phyloP scores from a whole-genome alignment of 169 alveolate genomes.

The Plasmodium coatneyi region DNA sequence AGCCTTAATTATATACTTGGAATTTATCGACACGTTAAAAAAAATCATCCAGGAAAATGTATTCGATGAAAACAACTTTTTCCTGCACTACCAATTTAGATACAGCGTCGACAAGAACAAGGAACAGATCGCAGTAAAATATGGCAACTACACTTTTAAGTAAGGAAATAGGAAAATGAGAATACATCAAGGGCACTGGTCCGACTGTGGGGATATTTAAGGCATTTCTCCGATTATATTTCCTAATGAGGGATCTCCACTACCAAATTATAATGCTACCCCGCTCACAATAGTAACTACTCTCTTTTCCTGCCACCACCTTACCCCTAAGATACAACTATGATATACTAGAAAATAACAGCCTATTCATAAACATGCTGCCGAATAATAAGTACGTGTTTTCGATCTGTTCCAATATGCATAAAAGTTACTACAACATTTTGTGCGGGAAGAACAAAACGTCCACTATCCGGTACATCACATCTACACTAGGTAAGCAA shows the following conservation, averaged over 20 bases:
- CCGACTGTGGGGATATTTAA: background rate
- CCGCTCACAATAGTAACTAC: background rate
- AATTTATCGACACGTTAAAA: conserved; percentile 45
- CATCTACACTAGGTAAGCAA: conserved; percentile 60
- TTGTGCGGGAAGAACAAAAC: conserved; percentile 45
- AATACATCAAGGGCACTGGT: background rate
- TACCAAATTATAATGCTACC: background rate
- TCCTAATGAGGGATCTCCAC: background rate
- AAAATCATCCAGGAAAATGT: conserved; percentile 57
- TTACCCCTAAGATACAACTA: conserved; percentile 31
- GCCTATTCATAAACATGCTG: conserved; percentile 28
- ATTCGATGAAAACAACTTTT: conserved; percentile 57
- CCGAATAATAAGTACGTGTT: conserved; percentile 52
- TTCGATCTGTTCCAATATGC: conserved; percentile 64
- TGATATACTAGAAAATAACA: conserved; percentile 58
- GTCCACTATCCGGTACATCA: conserved; percentile 49
- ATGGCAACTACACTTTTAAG: conserved; percentile 66
- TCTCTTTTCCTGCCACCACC: background rate
- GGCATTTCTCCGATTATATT: background rate
- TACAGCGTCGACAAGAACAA: conserved; percentile 48
- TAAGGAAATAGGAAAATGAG: background rate
- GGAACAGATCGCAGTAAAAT: conserved; percentile 45
- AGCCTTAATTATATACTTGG: conserved; percentile 43
- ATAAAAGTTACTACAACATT: conserved; percentile 56
- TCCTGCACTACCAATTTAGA: conserved; percentile 50